Percentiles rank a stretch among this genome's conserved stretches.
These are phyloP conservation scores for Pseudohalonectria lignicola DNA, from an alignment of 2,329 filamentous ascomycete species.

Conservation along the genomic window DNA sequence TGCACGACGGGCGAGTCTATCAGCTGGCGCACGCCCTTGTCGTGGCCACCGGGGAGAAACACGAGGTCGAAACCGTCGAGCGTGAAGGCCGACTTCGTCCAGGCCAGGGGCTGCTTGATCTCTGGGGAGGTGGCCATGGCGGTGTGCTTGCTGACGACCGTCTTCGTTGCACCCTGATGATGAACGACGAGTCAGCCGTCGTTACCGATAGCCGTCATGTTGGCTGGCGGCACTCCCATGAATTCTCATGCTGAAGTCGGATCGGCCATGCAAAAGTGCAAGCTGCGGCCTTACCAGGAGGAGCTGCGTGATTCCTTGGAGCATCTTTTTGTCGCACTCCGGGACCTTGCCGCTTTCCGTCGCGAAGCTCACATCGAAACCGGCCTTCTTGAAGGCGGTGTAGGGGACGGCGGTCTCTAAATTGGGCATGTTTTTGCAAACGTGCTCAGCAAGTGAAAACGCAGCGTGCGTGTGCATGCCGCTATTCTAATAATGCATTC, in stretches of 20 bases:
- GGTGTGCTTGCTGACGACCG: slow-evolving; percentile 29
- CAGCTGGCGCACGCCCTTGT: slow-evolving; percentile 37
- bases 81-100: slow-evolving; percentile 30
- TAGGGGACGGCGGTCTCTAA: slow-evolving; percentile 39
- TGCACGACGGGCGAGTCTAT: slow-evolving; percentile 36
- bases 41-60: slow-evolving; percentile 40
- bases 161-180: slow-evolving; percentile 28
- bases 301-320: slow-evolving; percentile 69
- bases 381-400: slow-evolving; percentile 31
- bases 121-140: slow-evolving; percentile 28
- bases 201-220: no score
- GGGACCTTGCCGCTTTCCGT: slow-evolving; percentile 36
- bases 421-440: no score
- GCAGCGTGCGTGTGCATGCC: no score
- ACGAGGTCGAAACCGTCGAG: slow-evolving; percentile 34
- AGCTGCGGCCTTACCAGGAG: slow-evolving; percentile 52
- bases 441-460: no score
- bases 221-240: no score
- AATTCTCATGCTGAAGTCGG: no score
- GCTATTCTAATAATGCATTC: no score
- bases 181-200: background rate
- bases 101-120: slow-evolving; percentile 30
- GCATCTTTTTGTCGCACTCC: slow-evolving; percentile 36
- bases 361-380: slow-evolving; percentile 35
- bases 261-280: no score